Evolutionary conservation across 768 basidiomycete genomes (phyloP), one percentile per base, ranked within the genome.

Genomic region (Psilocybe cyanescens): DNA sequence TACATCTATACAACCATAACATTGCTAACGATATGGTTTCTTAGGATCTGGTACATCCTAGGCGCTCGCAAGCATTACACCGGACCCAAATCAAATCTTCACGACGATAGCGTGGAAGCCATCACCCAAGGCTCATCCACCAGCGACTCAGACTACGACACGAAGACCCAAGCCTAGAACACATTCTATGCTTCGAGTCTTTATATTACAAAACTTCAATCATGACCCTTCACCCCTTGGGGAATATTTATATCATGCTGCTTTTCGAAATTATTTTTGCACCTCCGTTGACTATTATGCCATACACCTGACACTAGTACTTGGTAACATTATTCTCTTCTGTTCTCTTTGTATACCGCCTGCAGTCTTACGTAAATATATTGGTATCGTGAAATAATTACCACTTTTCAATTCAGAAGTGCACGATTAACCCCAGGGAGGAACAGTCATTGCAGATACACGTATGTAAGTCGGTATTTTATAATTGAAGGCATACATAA

Each of bases 1-100:
- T 37, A 47, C 28, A 28, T 33, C 37, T 29, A 47, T 35, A 39
- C 69, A 35, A 63, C 45, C 24, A 58, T 31, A 11, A 30, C 57
- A 33, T 52, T 67, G 24, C 61, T 47, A 28, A 37, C 33, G 24
- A 35, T 35, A 59, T 44, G 54, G 11, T 54, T 47, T 48, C 61
- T 60, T 58, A 80, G 83, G 39, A 55, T 75, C 3, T 88, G 86
- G 86, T 88, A 87, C 71, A 62, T 82, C 59, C 58, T 79, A 24
- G 75, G 80, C 31, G 87, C 84, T 24, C 82, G 81, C 60, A 79
- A 75, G 55, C 82, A 87, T 64, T 88, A 86, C 65, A 76, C 76
- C 41, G 87, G 87, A n/a, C 86, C 87, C 17, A 78, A 79, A 64
- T 83, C 85, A 55, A 84, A 85, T 70, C 64, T 86, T 54, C 73